A percentile compares a stretch with the other conserved stretches of the same genome.
These are phyloP conservation scores for Spergularia bocconei DNA, from an alignment of 148 eudicot species.

Conservation along the genomic window DNA sequence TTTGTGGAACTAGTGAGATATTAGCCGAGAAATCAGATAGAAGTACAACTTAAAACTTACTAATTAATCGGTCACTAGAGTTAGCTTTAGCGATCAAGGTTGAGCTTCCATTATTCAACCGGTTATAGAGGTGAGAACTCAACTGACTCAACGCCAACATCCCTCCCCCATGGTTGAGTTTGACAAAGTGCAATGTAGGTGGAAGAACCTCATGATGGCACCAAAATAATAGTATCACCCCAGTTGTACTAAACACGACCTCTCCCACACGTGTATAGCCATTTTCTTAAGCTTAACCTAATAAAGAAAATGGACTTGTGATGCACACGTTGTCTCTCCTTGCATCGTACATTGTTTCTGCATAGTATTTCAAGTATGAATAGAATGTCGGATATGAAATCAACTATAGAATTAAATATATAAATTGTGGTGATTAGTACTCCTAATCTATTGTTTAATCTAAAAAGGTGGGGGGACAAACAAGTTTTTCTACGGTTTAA, in stretches of 20 bases:
- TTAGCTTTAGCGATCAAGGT: too few species aligned
- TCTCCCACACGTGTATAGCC: constrained; percentile 5
- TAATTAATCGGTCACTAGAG: too few species aligned
- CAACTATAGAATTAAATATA: too few species aligned
- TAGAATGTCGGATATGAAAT: too few species aligned
- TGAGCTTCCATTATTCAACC: too few species aligned
- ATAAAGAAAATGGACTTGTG: background rate
- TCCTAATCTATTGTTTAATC: background rate
- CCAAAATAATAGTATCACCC: background rate
- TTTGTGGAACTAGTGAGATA: too few species aligned
- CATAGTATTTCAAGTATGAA: too few species aligned
- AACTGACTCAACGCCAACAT: too few species aligned
- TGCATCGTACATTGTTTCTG: background rate
- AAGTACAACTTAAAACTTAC: too few species aligned
- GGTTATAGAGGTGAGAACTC: too few species aligned
- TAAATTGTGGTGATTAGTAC: background rate
- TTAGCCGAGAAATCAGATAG: too few species aligned
- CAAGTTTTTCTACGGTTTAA: background rate
- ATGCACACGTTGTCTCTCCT: background rate
- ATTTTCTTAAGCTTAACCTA: background rate
- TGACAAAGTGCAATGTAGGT: background rate
- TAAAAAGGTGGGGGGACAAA: background rate
- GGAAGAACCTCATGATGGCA: background rate
- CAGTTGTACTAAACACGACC: background rate
- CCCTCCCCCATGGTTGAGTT: too few species aligned